These are phyloP conservation scores for Citrus glauca DNA, from an alignment of 345 rosid genomes.

Conservation along the genomic window DNA sequence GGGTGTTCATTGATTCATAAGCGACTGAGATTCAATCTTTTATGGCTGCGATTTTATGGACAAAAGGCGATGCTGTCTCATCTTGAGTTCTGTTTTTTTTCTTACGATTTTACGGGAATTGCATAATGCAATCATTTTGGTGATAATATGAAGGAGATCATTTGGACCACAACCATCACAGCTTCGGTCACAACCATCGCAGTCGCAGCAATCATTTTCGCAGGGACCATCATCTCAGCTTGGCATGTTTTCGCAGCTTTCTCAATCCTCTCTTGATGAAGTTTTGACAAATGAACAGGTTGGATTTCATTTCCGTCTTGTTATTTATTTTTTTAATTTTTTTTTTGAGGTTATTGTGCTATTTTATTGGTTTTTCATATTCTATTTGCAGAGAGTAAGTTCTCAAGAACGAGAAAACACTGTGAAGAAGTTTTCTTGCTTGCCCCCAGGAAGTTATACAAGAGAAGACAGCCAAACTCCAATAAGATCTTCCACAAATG, in stretches of 20 bases:
- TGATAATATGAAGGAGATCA: constrained; percentile 48
- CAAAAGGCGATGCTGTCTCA: background rate
- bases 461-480: constrained; percentile 65
- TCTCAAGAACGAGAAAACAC: constrained; percentile 67
- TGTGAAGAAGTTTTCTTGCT: constrained; percentile 48
- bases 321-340: background rate
- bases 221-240: constrained; percentile 87
- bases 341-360: background rate
- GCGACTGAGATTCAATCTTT: background rate
- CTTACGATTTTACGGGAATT: background rate
- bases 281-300: constrained; percentile 60
- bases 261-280: constrained; percentile 71
- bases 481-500: constrained; percentile 45
- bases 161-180: constrained; percentile 63
- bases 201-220: constrained; percentile 82
- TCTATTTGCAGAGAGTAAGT: constrained; percentile 53
- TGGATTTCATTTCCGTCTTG: constrained; percentile 10
- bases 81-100: background rate
- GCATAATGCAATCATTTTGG: background rate
- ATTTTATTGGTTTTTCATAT: constrained; percentile 3
- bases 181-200: constrained; percentile 53
- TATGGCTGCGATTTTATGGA: background rate
- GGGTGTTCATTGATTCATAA: background rate
- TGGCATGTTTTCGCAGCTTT: constrained; percentile 73
- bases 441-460: constrained; percentile 39